Conservation (phyloP, 352 stramenopile species). For the Globisporangium paroecandrum region DNA sequence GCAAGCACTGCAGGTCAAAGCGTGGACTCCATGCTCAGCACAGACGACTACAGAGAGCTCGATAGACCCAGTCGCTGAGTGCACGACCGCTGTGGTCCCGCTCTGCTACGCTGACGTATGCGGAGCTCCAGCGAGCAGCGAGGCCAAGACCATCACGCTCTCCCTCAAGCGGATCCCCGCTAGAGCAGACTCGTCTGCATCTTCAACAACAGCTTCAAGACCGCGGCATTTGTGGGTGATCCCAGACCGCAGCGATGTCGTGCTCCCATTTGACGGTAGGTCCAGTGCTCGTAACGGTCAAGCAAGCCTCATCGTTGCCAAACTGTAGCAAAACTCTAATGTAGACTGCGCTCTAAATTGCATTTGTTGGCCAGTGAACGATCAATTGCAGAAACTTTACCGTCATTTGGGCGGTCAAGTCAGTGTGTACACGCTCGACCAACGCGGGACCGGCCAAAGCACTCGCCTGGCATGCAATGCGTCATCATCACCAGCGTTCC, state of each 20-base stretch:
- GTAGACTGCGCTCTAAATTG: not conserved
- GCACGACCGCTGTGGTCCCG: slow-evolving; percentile 33
- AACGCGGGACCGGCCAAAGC: slow-evolving; percentile 39
- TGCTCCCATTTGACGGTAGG: slow-evolving; percentile 11
- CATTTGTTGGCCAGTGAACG: slow-evolving; percentile 16
- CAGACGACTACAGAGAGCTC: not conserved
- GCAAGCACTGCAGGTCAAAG: slow-evolving; percentile 5
- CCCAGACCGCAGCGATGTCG: slow-evolving; percentile 26
- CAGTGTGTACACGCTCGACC: slow-evolving; percentile 55
- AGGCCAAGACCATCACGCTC: slow-evolving; percentile 35
- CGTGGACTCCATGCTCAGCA: slow-evolving; percentile 4
- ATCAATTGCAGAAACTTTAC: slow-evolving; percentile 43
- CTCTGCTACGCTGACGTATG: slow-evolving; percentile 50
- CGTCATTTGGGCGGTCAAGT: slow-evolving; percentile 29
- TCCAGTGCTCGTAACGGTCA: not conserved
- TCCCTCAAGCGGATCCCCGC: slow-evolving; percentile 47
- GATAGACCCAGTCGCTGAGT: slow-evolving; percentile 20
- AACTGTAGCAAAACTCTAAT: not conserved
- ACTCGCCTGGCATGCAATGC: slow-evolving; percentile 1
- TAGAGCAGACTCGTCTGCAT: not conserved
- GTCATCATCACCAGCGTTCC: not conserved
- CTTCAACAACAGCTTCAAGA: not conserved
- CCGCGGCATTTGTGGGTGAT: slow-evolving; percentile 32
- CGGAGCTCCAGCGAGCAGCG: slow-evolving; percentile 10
- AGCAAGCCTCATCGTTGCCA: not conserved